These are phyloP conservation scores for Licmophora abbreviata DNA, from an alignment of 108 stramenopile species.

Conservation along the genomic window DNA sequence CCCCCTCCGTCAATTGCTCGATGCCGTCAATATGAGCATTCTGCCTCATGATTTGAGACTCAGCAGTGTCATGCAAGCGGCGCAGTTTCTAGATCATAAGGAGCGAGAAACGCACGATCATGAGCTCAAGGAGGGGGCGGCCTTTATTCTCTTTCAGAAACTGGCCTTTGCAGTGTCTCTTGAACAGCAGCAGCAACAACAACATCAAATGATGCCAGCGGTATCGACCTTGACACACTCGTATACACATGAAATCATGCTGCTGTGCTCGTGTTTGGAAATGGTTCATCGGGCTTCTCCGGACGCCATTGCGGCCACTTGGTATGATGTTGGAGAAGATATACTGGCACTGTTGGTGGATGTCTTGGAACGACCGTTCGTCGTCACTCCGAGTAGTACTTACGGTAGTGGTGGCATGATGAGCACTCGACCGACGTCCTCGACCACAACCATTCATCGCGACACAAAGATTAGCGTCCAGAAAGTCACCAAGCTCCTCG, in stretches of 20 bases:
- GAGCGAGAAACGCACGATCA: slow-evolving; percentile 34
- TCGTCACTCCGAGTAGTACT: neutral
- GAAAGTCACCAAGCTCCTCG: slow-evolving; percentile 41
- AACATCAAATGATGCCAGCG: neutral
- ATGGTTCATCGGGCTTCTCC: slow-evolving; percentile 48
- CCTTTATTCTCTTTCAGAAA: slow-evolving; percentile 39
- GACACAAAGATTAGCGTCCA: slow-evolving; percentile 43
- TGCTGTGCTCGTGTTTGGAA: slow-evolving; percentile 33
- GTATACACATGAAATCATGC: slow-evolving; percentile 45
- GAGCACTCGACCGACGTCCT: slow-evolving; percentile 2
- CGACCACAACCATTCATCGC: slow-evolving; percentile 15
- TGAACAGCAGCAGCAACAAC: neutral
- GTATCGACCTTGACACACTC: slow-evolving; percentile 7
- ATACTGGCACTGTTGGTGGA: slow-evolving; percentile 30
- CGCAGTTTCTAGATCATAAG: slow-evolving; percentile 42
- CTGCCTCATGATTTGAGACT: slow-evolving; percentile 32
- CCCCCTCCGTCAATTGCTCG: slow-evolving; percentile 31
- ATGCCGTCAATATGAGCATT: slow-evolving; percentile 45
- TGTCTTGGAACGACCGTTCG: slow-evolving; percentile 41
- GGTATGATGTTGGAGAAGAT: slow-evolving; percentile 36
- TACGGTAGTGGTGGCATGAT: neutral
- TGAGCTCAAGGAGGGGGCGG: slow-evolving; percentile 38
- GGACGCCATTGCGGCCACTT: slow-evolving; percentile 40
- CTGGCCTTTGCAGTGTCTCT: slow-evolving; percentile 23
- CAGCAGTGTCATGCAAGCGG: slow-evolving; percentile 24